Percentiles rank a stretch among this genome's conserved stretches.
Conservation (phyloP, 2,329 filamentous ascomycete species). For the Fonsecaea monophora region DNA sequence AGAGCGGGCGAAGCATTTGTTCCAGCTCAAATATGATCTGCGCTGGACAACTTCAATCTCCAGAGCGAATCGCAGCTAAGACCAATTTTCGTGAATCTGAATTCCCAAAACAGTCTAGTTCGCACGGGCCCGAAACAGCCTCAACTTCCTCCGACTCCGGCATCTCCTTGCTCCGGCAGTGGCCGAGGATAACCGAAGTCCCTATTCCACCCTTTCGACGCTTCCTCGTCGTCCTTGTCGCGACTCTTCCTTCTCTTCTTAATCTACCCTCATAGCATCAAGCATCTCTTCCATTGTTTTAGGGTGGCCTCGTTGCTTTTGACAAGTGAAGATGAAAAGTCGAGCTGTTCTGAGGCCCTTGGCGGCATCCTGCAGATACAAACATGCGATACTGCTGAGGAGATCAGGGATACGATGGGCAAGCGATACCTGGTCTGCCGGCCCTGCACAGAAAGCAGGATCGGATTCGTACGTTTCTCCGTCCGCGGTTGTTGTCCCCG, state of each 20-base stretch:
- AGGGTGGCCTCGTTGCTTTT: conserved; percentile 4
- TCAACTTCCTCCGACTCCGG: neutral
- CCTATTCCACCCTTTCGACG: neutral
- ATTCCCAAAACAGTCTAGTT: neutral
- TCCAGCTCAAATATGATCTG: neutral
- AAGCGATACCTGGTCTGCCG: conserved; percentile 34
- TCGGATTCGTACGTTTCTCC: conserved; percentile 62
- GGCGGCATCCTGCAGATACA: conserved; percentile 19
- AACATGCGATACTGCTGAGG: conserved; percentile 17
- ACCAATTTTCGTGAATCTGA: neutral
- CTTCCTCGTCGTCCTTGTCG: conserved; percentile 12
- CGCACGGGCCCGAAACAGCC: neutral
- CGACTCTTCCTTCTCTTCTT: conserved; percentile 14
- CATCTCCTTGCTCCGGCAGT: neutral
- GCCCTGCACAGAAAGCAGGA: conserved; percentile 44
- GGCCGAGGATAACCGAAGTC: conserved; percentile 33
- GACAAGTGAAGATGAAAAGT: conserved; percentile 25
- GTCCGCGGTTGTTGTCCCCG: neutral
- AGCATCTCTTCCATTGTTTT: neutral
- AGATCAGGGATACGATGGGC: conserved; percentile 33
- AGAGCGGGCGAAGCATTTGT: conserved; percentile 27
- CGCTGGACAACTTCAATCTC: neutral
- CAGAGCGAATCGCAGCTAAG: neutral
- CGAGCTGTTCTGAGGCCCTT: conserved; percentile 27
- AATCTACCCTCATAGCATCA: neutral